These are phyloP conservation scores for Mycosphaerella sp. DNA, from an alignment of 2,329 filamentous ascomycete species.

Conservation along the genomic window DNA sequence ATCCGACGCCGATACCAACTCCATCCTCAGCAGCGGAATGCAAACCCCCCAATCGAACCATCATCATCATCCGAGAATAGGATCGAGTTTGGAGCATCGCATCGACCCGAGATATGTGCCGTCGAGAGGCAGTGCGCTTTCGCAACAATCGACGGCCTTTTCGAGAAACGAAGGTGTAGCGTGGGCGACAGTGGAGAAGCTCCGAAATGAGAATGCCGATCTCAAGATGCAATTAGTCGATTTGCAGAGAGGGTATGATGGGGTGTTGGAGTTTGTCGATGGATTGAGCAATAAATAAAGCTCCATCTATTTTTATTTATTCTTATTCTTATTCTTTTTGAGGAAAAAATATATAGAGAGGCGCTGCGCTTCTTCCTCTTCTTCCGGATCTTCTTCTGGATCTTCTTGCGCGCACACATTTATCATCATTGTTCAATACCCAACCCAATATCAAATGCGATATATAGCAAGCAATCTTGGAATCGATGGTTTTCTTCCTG, in stretches of 20 bases:
- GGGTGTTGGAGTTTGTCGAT: constrained; percentile 1
- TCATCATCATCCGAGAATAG: constrained; percentile 5
- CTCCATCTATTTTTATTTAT: no score
- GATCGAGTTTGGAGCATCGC: constrained; percentile 8
- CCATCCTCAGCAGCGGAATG: constrained; percentile 41
- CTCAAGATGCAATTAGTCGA: constrained; percentile 48
- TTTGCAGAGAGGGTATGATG: constrained; percentile 39
- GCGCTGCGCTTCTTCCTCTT: no score
- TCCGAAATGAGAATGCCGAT: constrained; percentile 50
- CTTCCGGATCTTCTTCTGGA: no score
- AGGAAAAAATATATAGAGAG: no score
- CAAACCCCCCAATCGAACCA: constrained; percentile 32
- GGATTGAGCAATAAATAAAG: neutral
- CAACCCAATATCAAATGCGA: no score
- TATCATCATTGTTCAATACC: no score
- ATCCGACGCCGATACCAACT: constrained; percentile 49
- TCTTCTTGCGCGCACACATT: no score
- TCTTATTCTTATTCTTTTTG: no score
- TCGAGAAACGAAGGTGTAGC: constrained; percentile 39
- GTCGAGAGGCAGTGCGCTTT: constrained; percentile 8
- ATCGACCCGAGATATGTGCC: constrained; percentile 7
- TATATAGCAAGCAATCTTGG: no score
- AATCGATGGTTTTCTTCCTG: no score
- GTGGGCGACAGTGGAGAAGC: constrained; percentile 46
- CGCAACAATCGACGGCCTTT: constrained; percentile 12